phyloP scores from a whole-genome alignment of 2,329 filamentous ascomycete genomes.

The Byssothecium circinans region DNA sequence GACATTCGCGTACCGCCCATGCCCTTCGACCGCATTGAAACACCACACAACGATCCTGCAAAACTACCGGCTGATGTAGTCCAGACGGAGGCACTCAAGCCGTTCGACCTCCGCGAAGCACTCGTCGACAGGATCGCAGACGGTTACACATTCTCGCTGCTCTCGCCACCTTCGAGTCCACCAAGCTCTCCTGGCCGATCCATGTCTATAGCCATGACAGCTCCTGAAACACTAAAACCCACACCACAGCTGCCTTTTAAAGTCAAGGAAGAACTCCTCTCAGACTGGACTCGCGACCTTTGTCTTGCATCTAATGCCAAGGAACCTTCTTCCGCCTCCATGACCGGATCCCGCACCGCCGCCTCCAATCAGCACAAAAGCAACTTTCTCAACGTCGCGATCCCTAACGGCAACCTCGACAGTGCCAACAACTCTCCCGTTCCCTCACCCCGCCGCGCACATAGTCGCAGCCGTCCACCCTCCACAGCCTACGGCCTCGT shows the following conservation, averaged over 20 bases:
- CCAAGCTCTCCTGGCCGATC: constrained; percentile 68
- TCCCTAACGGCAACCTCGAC: constrained; percentile 39
- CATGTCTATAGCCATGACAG: constrained; percentile 63
- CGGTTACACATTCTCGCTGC: constrained; percentile 65
- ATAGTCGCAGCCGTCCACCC: constrained; percentile 37
- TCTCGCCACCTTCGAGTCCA: constrained; percentile 70
- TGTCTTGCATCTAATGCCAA: constrained; percentile 69
- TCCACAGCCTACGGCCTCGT: constrained; percentile 40
- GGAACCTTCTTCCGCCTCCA: constrained; percentile 70
- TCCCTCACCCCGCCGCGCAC: constrained; percentile 35
- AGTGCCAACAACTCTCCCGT: constrained; percentile 34
- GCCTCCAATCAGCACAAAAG: constrained; percentile 34
- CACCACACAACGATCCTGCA: constrained; percentile 27
- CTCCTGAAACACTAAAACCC: constrained; percentile 26
- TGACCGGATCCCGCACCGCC: constrained; percentile 69
- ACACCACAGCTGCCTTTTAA: constrained; percentile 61
- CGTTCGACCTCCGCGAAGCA: constrained; percentile 72
- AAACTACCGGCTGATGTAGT: constrained; percentile 29
- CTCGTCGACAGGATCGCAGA: constrained; percentile 75
- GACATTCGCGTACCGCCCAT: constrained; percentile 71
- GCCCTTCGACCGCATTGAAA: constrained; percentile 60
- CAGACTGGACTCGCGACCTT: constrained; percentile 76
- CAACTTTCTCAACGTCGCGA: constrained; percentile 61
- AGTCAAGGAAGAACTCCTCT: constrained; percentile 74
- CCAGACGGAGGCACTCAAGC: constrained; percentile 55